Base-by-base conservation (phyloP, 768 basidiomycete genomes). In the Cantharellus cinnabarinus region DNA sequence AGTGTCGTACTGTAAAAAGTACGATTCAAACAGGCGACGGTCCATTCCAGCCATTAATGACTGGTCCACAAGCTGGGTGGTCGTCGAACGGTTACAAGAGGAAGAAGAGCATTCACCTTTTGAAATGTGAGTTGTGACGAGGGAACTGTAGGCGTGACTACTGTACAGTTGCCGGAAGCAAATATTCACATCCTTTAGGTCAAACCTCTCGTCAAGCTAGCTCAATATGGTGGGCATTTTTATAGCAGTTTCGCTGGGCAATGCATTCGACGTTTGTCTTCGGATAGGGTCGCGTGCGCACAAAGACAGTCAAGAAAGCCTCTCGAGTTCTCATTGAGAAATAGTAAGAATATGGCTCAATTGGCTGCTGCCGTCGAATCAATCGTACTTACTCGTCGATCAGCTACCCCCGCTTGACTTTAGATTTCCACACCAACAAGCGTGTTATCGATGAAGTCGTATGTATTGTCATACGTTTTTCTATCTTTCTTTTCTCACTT, bases 381-480 rank as follows among this genome's bases (percentile, higher is more conserved):
- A 29, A 29, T 29, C 20, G 20, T 29, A 29, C 20, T 29, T 29
- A 7, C 15, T 54, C 7, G 10, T 54, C 34, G 7, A 35, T 34
- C 68, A 89, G 86, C 82, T 99, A 99, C 78, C 94, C 94, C 66
- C 89, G 94, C 69, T 82, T 99, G 67, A 98, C 94, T 65, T 86
- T 97, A 71, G 94, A 98, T 72, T 98, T 98, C 75, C 91, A 97
- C 82, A 95, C 91, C 71, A 97, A 97, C 84, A 97, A 97, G 76
- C 84, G 91, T 65, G 89, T 94, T 72, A 89, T 94, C 73, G 88
- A 89, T 85, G 88, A 90, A 85, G 88, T 89, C 68, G 89, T 90
- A 68, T 71, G 80, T 78, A 41, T 3, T 40, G 29, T 3, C 52
- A 14, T 35, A 10, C 3, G 20, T 41, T 50, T 5, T 58, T 10